Evolutionary conservation across 805 yeast genomes (phyloP).

Genomic region (Nakazawaea wickerhamii): DNA sequence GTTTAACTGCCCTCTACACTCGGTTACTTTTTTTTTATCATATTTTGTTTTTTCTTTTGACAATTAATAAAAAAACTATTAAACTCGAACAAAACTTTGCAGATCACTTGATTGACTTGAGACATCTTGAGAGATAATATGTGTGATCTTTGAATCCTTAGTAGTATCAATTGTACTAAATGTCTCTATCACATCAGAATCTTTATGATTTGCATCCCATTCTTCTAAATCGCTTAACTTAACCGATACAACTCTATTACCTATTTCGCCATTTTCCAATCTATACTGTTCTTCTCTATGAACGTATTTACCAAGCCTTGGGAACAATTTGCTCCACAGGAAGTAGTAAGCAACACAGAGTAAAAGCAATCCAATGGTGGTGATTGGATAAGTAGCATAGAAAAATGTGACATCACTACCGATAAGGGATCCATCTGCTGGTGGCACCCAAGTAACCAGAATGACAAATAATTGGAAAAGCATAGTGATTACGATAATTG

Average conservation of each 20-base stretch:
- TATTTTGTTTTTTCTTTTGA: too few species aligned
- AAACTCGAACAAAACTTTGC: too few species aligned
- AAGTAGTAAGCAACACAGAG: conserved; percentile 30
- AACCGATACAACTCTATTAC: conserved; percentile 35
- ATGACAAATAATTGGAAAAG: conserved; percentile 33
- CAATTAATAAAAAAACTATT: too few species aligned
- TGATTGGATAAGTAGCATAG: conserved; percentile 36
- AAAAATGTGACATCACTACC: conserved; percentile 39
- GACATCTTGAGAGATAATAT: too few species aligned
- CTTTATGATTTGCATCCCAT: conserved; percentile 24
- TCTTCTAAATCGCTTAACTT: conserved; percentile 24
- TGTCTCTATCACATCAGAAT: too few species aligned
- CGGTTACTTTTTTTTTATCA: too few species aligned
- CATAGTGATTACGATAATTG: conserved; percentile 28
- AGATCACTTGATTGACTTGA: too few species aligned
- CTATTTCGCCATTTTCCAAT: conserved; percentile 33
- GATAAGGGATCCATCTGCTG: conserved; percentile 29
- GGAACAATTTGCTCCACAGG: conserved; percentile 32
- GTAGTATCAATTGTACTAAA: too few species aligned
- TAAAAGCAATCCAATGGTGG: conserved; percentile 29
- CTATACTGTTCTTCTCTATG: conserved; percentile 27
- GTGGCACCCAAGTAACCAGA: conserved; percentile 38
- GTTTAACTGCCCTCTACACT: too few species aligned
- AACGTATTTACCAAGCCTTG: conserved; percentile 26
- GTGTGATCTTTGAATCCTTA: too few species aligned